Percentiles rank a stretch among this genome's conserved stretches.
Conservation (phyloP, 768 basidiomycete genomes). For the Mycena metata region DNA sequence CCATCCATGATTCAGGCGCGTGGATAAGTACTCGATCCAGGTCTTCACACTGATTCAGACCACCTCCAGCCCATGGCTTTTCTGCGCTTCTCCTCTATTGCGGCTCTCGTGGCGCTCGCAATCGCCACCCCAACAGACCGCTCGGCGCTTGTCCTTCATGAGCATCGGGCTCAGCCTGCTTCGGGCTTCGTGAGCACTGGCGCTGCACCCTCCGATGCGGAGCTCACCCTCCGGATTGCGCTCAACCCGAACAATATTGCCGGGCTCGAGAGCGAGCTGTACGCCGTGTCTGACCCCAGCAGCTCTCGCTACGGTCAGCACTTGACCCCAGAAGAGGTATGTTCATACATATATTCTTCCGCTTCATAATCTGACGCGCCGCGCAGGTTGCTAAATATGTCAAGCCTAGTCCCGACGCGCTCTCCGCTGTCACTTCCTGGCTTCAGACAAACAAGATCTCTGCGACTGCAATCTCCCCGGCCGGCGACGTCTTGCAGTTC, state of each 20-base stretch:
- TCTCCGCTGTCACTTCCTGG: constrained; percentile 18
- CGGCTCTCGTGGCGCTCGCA: constrained; percentile 24
- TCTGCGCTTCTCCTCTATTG: constrained; percentile 19
- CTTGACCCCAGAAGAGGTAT: constrained; percentile 60
- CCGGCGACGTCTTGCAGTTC: too few relatives aligned
- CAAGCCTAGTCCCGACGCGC: constrained; percentile 21
- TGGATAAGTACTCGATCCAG: constrained; percentile 4
- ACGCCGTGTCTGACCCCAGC: constrained; percentile 49
- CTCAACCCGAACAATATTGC: too few relatives aligned
- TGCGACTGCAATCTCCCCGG: too few relatives aligned
- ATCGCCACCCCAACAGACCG: too few relatives aligned
- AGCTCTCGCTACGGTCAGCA: constrained; percentile 49
- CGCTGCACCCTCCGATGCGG: constrained; percentile 25
- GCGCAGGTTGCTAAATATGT: constrained; percentile 29
- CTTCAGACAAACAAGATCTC: too few relatives aligned
- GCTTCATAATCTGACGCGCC: background rate
- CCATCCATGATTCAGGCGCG: constrained; percentile 7
- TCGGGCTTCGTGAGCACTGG: constrained; percentile 37
- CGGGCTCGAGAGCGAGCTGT: constrained; percentile 50
- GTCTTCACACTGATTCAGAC: constrained; percentile 15
- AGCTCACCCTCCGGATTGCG: constrained; percentile 49
- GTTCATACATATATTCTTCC: constrained; percentile 40
- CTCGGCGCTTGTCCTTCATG: constrained; percentile 34
- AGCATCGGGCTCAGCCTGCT: constrained; percentile 33
- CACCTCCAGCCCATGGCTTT: constrained; percentile 16